These are phyloP conservation scores for Rutidosis leptorrhynchoides DNA, from an alignment of 129 eudicot genomes.

Conservation along the genomic window DNA sequence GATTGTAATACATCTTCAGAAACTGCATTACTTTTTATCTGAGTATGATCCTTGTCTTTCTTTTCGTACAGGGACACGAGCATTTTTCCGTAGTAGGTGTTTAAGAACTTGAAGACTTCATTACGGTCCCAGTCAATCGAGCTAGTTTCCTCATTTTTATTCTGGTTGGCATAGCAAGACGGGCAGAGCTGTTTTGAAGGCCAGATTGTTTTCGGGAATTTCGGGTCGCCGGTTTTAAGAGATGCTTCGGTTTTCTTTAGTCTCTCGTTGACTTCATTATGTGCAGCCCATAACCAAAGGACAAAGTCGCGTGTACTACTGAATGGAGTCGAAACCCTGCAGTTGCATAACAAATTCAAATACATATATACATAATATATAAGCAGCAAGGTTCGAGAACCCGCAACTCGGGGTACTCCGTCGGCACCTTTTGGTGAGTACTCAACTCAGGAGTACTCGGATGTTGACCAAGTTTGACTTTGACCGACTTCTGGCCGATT, in stretches of 20 bases:
- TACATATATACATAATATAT: not conserved
- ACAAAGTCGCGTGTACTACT: conserved; percentile 61
- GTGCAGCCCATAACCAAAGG: conserved; percentile 92
- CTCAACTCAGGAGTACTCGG: too few relatives aligned
- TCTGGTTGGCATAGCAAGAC: conserved; percentile 41
- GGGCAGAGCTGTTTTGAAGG: conserved; percentile 88
- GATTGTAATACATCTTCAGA: conserved; percentile 47
- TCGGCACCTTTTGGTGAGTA: too few relatives aligned
- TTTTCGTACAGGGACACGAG: conserved; percentile 47
- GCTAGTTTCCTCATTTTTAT: conserved; percentile 24
- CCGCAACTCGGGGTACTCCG: too few relatives aligned
- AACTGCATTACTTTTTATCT: conserved; percentile 16
- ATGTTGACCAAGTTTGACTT: too few relatives aligned
- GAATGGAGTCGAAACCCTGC: conserved; percentile 72
- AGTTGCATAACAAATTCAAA: not conserved
- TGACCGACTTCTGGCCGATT: too few relatives aligned
- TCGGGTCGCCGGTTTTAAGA: conserved; percentile 66
- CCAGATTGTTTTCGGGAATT: conserved; percentile 79
- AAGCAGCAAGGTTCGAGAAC: too few relatives aligned
- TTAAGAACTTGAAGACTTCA: conserved; percentile 71
- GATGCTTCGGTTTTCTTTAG: conserved; percentile 67
- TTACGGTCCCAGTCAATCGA: conserved; percentile 53
- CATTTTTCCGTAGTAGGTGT: conserved; percentile 60
- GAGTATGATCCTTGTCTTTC: conserved; percentile 40
- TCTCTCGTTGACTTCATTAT: conserved; percentile 79